Percentiles rank a stretch among this genome's conserved stretches.
Evolutionary conservation across 2,329 filamentous ascomycete species (phyloP).

Genomic region (Ceratocystis colombiana): DNA sequence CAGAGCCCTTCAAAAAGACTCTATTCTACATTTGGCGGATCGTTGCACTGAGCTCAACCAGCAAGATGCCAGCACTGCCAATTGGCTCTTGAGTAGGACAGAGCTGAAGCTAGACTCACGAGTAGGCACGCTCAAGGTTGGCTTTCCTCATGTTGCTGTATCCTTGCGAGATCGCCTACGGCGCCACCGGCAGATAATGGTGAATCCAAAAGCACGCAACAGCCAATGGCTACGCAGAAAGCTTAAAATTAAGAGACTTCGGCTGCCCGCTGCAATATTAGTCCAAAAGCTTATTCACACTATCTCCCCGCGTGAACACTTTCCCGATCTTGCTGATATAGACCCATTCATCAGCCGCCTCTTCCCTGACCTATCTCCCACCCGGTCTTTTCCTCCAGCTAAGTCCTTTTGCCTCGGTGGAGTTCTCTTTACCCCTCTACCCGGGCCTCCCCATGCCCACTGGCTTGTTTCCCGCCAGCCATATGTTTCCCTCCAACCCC

Average conservation of each 20-base stretch:
- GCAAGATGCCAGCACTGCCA: slow-evolving; percentile 43
- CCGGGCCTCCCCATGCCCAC: slow-evolving; percentile 36
- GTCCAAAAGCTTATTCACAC: slow-evolving; percentile 42
- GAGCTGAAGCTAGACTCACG: neutral
- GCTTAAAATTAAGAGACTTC: neutral
- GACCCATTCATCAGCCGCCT: slow-evolving; percentile 40
- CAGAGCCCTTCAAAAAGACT: slow-evolving; percentile 53
- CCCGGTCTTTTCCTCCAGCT: slow-evolving; percentile 26
- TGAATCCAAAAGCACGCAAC: neutral
- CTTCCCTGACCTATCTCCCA: slow-evolving; percentile 38
- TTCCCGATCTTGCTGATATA: slow-evolving; percentile 38
- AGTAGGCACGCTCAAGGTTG: slow-evolving; percentile 3
- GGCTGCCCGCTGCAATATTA: slow-evolving; percentile 37
- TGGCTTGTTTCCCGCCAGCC: slow-evolving; percentile 43
- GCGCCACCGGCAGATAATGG: neutral
- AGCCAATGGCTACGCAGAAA: slow-evolving; percentile 1
- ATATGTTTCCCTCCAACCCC: slow-evolving; percentile 36
- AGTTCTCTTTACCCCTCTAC: slow-evolving; percentile 33
- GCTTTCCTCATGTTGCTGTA: neutral
- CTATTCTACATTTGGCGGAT: slow-evolving; percentile 52
- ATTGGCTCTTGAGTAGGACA: slow-evolving; percentile 35
- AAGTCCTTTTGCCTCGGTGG: slow-evolving; percentile 38
- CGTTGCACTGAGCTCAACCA: slow-evolving; percentile 40
- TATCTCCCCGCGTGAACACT: slow-evolving; percentile 41
- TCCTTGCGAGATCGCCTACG: neutral